Evolutionary conservation across 2,329 filamentous ascomycete species (phyloP).

Genomic region (Talaromyces sp.): DNA sequence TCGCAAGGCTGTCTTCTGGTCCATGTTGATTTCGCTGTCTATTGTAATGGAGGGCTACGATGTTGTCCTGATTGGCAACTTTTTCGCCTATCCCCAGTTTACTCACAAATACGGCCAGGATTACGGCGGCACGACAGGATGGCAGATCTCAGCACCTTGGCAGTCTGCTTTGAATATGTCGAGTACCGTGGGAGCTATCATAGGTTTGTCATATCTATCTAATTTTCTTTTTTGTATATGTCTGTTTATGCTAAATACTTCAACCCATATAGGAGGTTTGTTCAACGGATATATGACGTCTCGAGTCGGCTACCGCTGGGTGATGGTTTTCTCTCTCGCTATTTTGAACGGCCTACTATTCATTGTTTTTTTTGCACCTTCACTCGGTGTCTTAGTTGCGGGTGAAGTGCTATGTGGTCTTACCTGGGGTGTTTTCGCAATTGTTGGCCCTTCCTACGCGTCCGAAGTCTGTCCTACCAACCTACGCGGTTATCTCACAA

Average conservation of each 20-base stretch:
- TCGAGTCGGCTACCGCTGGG: conserved; percentile 19
- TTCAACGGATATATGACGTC: conserved; percentile 12
- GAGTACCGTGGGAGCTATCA: conserved; percentile 11
- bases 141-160: conserved; percentile 25
- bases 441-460: conserved; percentile 42
- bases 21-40: conserved; percentile 79
- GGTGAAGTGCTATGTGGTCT: conserved; percentile 49
- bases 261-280: conserved; percentile 8
- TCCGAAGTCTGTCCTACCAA: conserved; percentile 45
- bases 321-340: conserved; percentile 45
- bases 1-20: conserved; percentile 81
- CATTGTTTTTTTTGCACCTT: conserved; percentile 49
- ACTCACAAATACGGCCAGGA: conserved; percentile 36
- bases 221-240: background rate
- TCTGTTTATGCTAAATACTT: background rate
- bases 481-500: conserved; percentile 42
- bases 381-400: conserved; percentile 42
- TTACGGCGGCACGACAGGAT: conserved; percentile 24
- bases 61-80: conserved; percentile 74
- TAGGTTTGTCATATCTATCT: conserved; percentile 1
- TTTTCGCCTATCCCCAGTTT: conserved; percentile 52
- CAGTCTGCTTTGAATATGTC: conserved; percentile 8
- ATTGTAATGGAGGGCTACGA: conserved; percentile 93
- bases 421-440: conserved; percentile 50
- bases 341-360: conserved; percentile 45